phyloP scores from a whole-genome alignment of 345 rosid species.

The Bruguiera parviflora region DNA sequence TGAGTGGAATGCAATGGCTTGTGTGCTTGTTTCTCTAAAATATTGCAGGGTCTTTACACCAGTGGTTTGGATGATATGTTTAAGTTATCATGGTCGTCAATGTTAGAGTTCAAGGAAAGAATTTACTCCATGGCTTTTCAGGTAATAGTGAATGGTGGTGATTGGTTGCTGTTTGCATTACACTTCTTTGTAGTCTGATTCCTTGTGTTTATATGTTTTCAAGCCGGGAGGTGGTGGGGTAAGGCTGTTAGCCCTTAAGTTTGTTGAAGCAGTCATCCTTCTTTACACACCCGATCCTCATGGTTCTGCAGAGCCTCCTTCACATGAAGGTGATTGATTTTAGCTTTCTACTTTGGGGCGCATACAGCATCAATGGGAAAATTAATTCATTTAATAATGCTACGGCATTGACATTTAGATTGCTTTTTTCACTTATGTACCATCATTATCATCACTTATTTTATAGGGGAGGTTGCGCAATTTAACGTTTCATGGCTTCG shows the following conservation, averaged over 20 bases:
- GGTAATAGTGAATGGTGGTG: conserved; percentile 37
- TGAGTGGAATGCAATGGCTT: neutral
- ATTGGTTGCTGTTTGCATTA: conserved; percentile 11
- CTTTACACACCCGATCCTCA: conserved; percentile 82
- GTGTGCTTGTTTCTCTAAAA: conserved; percentile 12
- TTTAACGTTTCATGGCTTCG: conserved; percentile 86
- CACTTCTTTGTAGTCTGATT: conserved; percentile 24
- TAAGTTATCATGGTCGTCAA: conserved; percentile 75
- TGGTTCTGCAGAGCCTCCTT: conserved; percentile 53
- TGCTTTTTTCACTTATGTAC: conserved; percentile 20
- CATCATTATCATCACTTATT: conserved; percentile 11
- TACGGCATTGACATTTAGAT: neutral
- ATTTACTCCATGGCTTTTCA: conserved; percentile 69
- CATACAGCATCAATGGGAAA: neutral
- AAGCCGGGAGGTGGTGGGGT: conserved; percentile 82
- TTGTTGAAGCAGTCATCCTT: conserved; percentile 84
- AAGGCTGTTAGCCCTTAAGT: conserved; percentile 71
- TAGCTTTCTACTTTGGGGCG: conserved; percentile 7
- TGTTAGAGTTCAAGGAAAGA: conserved; percentile 83
- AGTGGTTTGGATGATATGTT: conserved; percentile 62
- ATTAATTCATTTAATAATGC: neutral
- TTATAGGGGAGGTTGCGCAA: conserved; percentile 50
- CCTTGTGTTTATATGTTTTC: conserved; percentile 21
- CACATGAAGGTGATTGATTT: conserved; percentile 53
- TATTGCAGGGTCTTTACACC: conserved; percentile 63